Evolutionary conservation across 2,329 filamentous ascomycete genomes (phyloP), one percentile per base, ranked within the genome.

Genomic region (Thelonectria discophora): DNA sequence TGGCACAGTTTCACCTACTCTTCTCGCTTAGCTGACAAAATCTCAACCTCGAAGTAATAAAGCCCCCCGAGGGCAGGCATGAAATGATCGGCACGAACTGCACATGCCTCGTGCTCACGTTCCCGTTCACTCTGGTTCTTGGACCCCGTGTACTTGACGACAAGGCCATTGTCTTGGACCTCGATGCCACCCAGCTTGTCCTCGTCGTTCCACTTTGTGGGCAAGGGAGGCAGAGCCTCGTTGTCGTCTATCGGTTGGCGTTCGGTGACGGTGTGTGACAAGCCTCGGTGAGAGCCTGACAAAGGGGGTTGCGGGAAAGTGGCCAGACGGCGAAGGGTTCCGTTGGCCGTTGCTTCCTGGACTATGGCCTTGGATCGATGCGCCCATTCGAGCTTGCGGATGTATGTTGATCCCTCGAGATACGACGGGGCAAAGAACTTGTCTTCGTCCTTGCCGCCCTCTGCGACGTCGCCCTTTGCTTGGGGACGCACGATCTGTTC

Each of bases 1-100:
- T 37, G 20, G 27, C 34, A 51, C 57, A 9, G 20, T 30, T 43
- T n/a, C 10, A 82, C 84, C 55, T 79, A 87, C 84, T 87, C 85
- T 45, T 86, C 83, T 65, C 79, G 77, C 71, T 82, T 84, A 54
- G 79, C 81, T 15, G 80, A 78, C 24, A 84, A 60, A 49, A 88
- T 80, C 15, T 78, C 78, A 21, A 90, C 83, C 74, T 99, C 95
- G 73, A 88, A 99, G 76, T 99, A 99, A 77, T 97, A 99, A 62
- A 99, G 90, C 2, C 95, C 95, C 68, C 92, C 95, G 72, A 97
- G 90, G 37, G 88, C 84, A 4, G 95, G 93, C 88, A 98, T 97
- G 50, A 89, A 86, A 74, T 93, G 84, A 75, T 99, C 91, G 27
- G 94, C 87, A 58, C 95, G 88, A 60, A 97, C 88, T 12, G 92